Conservation (phyloP, 306 rosid genomes). For the Dryas octopetala region DNA sequence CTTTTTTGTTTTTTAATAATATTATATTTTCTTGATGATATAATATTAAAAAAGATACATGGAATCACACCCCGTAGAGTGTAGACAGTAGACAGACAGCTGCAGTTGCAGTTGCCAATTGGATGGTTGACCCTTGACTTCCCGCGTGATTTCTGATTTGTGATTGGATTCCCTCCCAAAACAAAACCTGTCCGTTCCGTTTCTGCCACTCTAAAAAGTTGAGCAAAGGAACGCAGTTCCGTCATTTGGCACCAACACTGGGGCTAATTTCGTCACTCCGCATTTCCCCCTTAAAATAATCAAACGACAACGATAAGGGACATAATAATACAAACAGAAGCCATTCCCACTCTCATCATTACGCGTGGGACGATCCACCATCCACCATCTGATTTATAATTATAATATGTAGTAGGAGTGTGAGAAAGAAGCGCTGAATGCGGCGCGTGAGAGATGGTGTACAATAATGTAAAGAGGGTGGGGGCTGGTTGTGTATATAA, state of each 20-base stretch:
- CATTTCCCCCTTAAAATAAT: constrained; percentile 37
- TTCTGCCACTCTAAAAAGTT: constrained; percentile 26
- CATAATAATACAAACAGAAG: constrained; percentile 45
- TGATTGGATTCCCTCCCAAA: background rate
- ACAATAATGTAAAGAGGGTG: constrained; percentile 63
- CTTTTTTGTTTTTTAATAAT: too few species aligned
- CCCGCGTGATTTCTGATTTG: constrained; percentile 18
- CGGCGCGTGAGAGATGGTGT: constrained; percentile 22
- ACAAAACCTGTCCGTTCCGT: constrained; percentile 40
- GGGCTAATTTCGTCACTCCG: constrained; percentile 23
- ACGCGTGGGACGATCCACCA: constrained; percentile 46
- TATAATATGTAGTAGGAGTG: background rate
- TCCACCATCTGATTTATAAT: background rate
- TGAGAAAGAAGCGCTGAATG: constrained; percentile 13
- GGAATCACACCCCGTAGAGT: background rate
- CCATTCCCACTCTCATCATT: constrained; percentile 58
- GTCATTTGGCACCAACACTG: background rate
- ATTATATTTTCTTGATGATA: too few species aligned
- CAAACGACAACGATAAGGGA: constrained; percentile 45
- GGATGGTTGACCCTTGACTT: constrained; percentile 21
- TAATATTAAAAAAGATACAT: background rate
- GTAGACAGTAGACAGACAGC: background rate
- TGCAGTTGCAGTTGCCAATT: background rate
- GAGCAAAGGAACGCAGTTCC: background rate
- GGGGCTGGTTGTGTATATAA: constrained; percentile 65